Conservation (phyloP, 768 basidiomycete genomes). For the Trametes coccinea region DNA sequence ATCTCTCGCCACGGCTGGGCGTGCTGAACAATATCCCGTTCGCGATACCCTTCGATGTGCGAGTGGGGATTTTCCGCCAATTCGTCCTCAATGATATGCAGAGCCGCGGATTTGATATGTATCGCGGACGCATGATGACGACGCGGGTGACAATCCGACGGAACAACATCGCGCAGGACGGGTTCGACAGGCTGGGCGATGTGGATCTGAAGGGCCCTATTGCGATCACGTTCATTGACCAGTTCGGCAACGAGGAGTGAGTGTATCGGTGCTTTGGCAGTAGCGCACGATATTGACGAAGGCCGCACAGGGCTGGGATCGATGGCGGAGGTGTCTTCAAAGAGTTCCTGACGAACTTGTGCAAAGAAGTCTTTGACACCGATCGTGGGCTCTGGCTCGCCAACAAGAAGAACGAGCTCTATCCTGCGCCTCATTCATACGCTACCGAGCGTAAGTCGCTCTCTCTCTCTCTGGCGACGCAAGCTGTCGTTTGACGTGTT, state of each 20-base stretch:
- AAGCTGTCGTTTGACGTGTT: not conserved
- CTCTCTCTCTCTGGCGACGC: not conserved
- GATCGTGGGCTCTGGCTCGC: constrained; percentile 93
- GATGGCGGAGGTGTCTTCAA: constrained; percentile 98
- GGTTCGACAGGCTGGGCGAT: constrained; percentile 81
- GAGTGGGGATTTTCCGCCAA: constrained; percentile 86
- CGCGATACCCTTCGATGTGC: constrained; percentile 87
- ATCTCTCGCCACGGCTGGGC: constrained; percentile 82
- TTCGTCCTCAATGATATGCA: constrained; percentile 72
- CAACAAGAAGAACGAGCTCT: constrained; percentile 89
- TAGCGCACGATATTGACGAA: not conserved
- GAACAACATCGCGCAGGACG: constrained; percentile 82
- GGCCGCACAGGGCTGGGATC: constrained; percentile 70
- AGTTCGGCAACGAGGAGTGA: constrained; percentile 83
- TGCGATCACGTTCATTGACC: constrained; percentile 90
- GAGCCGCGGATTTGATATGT: constrained; percentile 24
- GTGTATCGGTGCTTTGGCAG: constrained; percentile 30
- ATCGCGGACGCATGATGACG: constrained; percentile 25
- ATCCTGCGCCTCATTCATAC: constrained; percentile 91
- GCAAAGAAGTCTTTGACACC: constrained; percentile 93
- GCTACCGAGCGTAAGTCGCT: constrained; percentile 76
- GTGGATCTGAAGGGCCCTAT: constrained; percentile 79
- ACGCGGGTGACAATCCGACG: constrained; percentile 63
- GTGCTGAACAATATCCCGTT: constrained; percentile 96
- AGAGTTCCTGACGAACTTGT: constrained; percentile 92